Conservation (phyloP, 2,329 filamentous ascomycete genomes). For the Trichophyton verrucosum region DNA sequence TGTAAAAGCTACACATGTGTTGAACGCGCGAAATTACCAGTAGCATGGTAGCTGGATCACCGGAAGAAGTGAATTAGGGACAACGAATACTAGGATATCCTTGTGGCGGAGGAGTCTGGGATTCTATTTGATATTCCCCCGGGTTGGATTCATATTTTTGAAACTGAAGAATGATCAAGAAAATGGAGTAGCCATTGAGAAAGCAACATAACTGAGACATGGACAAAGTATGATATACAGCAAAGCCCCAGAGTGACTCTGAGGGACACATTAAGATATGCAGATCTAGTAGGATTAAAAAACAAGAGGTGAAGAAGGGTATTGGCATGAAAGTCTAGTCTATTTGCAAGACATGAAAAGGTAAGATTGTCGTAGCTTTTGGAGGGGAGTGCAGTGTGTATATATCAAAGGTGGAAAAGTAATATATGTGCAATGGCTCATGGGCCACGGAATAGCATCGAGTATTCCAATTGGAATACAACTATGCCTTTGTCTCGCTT, state of each 20-base stretch:
- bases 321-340: background rate
- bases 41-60: too few relatives aligned
- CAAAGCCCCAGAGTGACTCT: background rate
- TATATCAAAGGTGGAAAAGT: background rate
- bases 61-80: too few relatives aligned
- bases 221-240: background rate
- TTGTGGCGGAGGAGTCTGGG: too few relatives aligned
- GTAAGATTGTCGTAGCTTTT: background rate
- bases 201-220: background rate
- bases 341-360: background rate
- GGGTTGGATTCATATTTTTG: too few relatives aligned
- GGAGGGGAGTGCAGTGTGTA: background rate
- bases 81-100: too few relatives aligned
- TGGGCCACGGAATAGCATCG: background rate
- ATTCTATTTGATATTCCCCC: too few relatives aligned
- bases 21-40: too few relatives aligned
- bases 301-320: background rate
- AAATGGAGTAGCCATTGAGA: background rate
- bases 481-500: conserved; percentile 3
- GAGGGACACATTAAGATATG: background rate
- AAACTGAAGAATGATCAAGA: background rate
- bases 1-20: too few relatives aligned
- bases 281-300: background rate
- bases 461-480: background rate
- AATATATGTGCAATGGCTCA: background rate